phyloP scores from a whole-genome alignment of 768 basidiomycete species.

The Naganishia randhawae region DNA sequence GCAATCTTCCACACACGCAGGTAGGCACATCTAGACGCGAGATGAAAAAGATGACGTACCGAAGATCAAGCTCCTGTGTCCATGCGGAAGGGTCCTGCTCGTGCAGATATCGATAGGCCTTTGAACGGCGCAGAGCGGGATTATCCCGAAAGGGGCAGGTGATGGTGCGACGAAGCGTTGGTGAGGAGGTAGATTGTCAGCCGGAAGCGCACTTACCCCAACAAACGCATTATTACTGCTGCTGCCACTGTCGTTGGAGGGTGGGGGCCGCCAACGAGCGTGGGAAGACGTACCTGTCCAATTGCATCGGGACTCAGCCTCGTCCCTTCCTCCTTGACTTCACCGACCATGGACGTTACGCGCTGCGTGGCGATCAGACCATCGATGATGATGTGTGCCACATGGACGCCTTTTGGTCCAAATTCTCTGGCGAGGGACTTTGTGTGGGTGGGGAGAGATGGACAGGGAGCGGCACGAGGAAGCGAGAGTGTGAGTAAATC shows the following conservation, averaged over 20 bases:
- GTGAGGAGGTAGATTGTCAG: too few species aligned
- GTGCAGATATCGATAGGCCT: slow-evolving; percentile 37
- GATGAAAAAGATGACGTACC: slow-evolving; percentile 28
- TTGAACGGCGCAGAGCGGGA: too few species aligned
- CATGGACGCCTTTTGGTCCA: slow-evolving; percentile 47
- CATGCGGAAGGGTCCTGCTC: slow-evolving; percentile 40
- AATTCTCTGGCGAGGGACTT: slow-evolving; percentile 48
- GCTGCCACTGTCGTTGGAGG: too few species aligned
- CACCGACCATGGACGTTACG: slow-evolving; percentile 33
- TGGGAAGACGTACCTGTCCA: slow-evolving; percentile 28
- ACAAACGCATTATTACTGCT: too few species aligned
- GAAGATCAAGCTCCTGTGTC: slow-evolving; percentile 46
- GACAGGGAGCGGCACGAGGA: too few species aligned
- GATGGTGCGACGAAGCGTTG: too few species aligned
- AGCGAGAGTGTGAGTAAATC: too few species aligned
- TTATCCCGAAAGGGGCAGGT: too few species aligned
- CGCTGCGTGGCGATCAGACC: slow-evolving; percentile 39
- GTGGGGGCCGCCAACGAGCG: too few species aligned
- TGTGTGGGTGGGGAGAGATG: background rate
- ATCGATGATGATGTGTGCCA: slow-evolving; percentile 46
- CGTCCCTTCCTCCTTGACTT: slow-evolving; percentile 32
- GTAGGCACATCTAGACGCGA: too few species aligned
- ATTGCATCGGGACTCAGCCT: slow-evolving; percentile 40
- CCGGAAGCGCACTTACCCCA: too few species aligned
- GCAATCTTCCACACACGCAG: too few species aligned